Conservation (phyloP, 257 asterid genomes). For the Pogostemon cablin region DNA sequence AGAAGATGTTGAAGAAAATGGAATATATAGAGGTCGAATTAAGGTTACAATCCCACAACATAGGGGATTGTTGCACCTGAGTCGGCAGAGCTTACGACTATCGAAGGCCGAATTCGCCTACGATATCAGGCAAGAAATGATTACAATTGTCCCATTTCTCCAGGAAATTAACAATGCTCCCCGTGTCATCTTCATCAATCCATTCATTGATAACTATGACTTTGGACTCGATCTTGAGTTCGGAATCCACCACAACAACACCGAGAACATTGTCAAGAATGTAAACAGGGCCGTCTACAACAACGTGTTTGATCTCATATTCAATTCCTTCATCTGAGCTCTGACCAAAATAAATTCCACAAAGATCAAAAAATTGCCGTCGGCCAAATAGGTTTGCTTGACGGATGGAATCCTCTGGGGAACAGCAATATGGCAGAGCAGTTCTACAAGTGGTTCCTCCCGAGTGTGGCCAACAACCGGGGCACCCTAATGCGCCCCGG, state of each 20-base stretch:
- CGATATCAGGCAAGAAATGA: slow-evolving; percentile 28
- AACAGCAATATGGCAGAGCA: slow-evolving; percentile 35
- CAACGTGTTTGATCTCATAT: slow-evolving; percentile 38
- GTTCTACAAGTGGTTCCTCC: slow-evolving; percentile 38
- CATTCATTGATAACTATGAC: neutral
- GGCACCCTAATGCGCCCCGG: slow-evolving; percentile 55
- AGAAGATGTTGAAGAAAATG: slow-evolving; percentile 15
- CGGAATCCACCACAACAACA: slow-evolving; percentile 37
- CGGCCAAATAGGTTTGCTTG: slow-evolving; percentile 51
- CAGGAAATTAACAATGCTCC: slow-evolving; percentile 23
- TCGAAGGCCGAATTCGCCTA: slow-evolving; percentile 47
- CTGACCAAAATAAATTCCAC: slow-evolving; percentile 29
- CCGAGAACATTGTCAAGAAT: slow-evolving; percentile 8
- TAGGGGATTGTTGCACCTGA: neutral
- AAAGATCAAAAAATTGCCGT: slow-evolving; percentile 33
- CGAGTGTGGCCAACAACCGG: slow-evolving; percentile 23
- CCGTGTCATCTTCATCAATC: slow-evolving; percentile 25
- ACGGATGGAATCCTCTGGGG: slow-evolving; percentile 42
- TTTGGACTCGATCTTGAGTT: slow-evolving; percentile 19
- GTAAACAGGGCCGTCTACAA: slow-evolving; percentile 35
- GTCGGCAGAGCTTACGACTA: slow-evolving; percentile 44
- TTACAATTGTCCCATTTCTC: neutral
- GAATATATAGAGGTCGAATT: neutral
- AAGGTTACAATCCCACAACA: slow-evolving; percentile 29
- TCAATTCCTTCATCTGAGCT: slow-evolving; percentile 45